Conservation (phyloP, 2,329 filamentous ascomycete species). For the Zasmidium citrigriseum region DNA sequence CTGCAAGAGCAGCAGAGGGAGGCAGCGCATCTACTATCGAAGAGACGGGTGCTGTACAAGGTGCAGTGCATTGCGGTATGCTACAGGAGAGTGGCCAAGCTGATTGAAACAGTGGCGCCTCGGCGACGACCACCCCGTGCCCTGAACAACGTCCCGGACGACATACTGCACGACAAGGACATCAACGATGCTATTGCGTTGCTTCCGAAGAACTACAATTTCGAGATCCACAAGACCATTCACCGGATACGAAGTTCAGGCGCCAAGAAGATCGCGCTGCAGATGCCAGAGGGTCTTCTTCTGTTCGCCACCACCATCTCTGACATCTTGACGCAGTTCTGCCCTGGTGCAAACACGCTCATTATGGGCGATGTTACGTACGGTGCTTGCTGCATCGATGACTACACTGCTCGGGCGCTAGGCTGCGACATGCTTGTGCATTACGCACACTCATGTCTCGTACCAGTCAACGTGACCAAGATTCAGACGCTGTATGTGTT, state of each 20-base stretch:
- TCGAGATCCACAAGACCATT: constrained; percentile 98
- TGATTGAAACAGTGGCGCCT: constrained; percentile 60
- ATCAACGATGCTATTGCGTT: constrained; percentile 86
- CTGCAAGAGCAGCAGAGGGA: constrained; percentile 43
- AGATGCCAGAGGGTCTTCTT: constrained; percentile 93
- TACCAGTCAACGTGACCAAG: constrained; percentile 92
- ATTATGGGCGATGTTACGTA: constrained; percentile 99
- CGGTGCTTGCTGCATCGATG: constrained; percentile 96
- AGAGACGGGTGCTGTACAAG: constrained; percentile 68
- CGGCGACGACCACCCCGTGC: constrained; percentile 73
- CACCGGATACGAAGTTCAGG: constrained; percentile 82
- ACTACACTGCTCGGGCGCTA: constrained; percentile 91
- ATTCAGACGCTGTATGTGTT: constrained; percentile 98
- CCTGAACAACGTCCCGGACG: constrained; percentile 86
- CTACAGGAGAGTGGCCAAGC: not conserved
- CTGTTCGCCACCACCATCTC: constrained; percentile 97
- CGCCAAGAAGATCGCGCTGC: constrained; percentile 84
- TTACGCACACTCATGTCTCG: constrained; percentile 95
- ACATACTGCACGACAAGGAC: constrained; percentile 80
- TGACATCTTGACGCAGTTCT: constrained; percentile 93
- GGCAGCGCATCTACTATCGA: constrained; percentile 45
- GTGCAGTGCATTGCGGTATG: constrained; percentile 43
- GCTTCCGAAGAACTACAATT: constrained; percentile 94
- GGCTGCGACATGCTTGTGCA: constrained; percentile 94
- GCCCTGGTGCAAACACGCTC: constrained; percentile 83